Conservation (phyloP, 2,329 filamentous ascomycete genomes). For the Trichoderma asperellum region DNA sequence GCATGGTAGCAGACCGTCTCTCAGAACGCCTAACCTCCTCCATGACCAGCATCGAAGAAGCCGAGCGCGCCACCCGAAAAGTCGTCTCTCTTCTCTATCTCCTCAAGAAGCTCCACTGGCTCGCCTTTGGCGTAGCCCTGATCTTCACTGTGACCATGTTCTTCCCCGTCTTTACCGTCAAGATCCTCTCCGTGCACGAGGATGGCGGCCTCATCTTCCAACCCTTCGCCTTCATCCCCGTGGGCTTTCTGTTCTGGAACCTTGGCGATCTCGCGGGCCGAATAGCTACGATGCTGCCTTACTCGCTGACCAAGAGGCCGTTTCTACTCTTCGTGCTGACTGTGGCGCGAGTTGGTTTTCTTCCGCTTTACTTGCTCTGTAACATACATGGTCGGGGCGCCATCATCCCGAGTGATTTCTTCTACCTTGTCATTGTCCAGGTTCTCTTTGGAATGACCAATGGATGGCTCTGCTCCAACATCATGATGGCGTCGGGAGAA, state of each 20-base stretch:
- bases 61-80: constrained; percentile 56
- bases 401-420: constrained; percentile 75
- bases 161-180: constrained; percentile 87
- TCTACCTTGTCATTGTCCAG: constrained; percentile 86
- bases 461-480: constrained; percentile 82
- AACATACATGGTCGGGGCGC: constrained; percentile 81
- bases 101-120: constrained; percentile 77
- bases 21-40: constrained; percentile 54
- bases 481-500: constrained; percentile 87
- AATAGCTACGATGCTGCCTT: constrained; percentile 63
- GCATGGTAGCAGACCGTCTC: constrained; percentile 55
- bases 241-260: constrained; percentile 94
- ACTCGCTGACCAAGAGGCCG: constrained; percentile 65
- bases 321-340: constrained; percentile 68
- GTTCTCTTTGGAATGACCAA: constrained; percentile 82
- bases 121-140: constrained; percentile 75
- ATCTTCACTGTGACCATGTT: constrained; percentile 89
- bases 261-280: constrained; percentile 81
- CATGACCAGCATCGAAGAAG: constrained; percentile 55
- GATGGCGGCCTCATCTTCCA: constrained; percentile 62
- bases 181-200: constrained; percentile 55
- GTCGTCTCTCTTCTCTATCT: constrained; percentile 63
- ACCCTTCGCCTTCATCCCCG: constrained; percentile 80
- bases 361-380: constrained; percentile 88
- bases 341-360: constrained; percentile 67